Conservation (phyloP, 495 filamentous ascomycete species). For the Elasticomyces elasticus region DNA sequence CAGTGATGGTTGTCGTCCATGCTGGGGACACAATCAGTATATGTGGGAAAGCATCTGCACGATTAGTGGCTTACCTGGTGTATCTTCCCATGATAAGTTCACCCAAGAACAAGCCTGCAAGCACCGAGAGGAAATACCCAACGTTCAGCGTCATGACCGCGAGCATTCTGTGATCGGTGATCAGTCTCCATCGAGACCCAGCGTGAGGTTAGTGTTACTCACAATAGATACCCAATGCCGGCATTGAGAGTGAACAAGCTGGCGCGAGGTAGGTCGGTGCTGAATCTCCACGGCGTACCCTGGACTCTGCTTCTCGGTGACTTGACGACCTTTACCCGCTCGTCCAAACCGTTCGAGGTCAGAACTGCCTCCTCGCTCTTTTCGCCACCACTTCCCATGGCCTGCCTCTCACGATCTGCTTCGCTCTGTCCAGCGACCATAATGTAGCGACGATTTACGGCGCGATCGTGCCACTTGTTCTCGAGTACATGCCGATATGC, state of each 20-base stretch:
- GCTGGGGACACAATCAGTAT: not conserved
- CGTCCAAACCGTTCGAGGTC: conserved; percentile 60
- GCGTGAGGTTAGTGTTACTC: no score
- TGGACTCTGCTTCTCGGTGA: conserved; percentile 38
- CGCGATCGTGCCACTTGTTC: conserved; percentile 48
- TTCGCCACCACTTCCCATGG: conserved; percentile 40
- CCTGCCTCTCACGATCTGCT: conserved; percentile 63
- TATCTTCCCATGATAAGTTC: conserved; percentile 72
- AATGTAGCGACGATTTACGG: conserved; percentile 63
- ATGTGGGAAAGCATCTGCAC: not conserved
- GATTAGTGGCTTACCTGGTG: conserved; percentile 22
- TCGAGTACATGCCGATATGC: conserved; percentile 55
- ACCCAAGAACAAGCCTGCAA: conserved; percentile 74
- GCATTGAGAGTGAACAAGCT: conserved; percentile 55
- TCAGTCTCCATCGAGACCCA: no score
- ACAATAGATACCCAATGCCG: conserved; percentile 83
- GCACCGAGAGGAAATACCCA: conserved; percentile 85
- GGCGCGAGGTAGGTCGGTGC: conserved; percentile 67
- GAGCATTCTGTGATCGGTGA: no score
- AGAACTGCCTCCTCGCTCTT: conserved; percentile 46
- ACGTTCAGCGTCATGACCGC: conserved; percentile 98
- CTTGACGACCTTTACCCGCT: conserved; percentile 60
- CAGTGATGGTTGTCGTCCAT: not conserved
- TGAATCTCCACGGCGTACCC: conserved; percentile 58
- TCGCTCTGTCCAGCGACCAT: conserved; percentile 59